Evolutionary conservation across 306 rosid genomes (phyloP).

Genomic region (Corylus heterophylla): DNA sequence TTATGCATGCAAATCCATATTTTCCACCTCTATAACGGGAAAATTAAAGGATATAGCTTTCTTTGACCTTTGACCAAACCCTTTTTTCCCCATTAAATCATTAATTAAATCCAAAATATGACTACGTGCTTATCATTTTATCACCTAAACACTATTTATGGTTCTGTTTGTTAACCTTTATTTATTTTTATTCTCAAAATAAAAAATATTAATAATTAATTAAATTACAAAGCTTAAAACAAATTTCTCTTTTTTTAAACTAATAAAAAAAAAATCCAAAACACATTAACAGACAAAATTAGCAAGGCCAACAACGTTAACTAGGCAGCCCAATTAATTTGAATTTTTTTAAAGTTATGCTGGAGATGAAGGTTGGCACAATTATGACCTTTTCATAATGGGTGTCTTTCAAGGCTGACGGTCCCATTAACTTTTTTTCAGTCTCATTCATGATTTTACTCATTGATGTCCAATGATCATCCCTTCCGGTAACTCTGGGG

Average conservation of each 20-base stretch:
- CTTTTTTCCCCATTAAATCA: too few relatives aligned
- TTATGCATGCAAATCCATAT: neutral
- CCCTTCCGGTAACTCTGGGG: neutral
- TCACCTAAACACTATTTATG: too few relatives aligned
- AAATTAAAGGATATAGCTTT: neutral
- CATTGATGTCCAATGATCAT: neutral
- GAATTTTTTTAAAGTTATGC: neutral
- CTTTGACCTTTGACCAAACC: neutral
- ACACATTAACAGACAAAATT: too few relatives aligned
- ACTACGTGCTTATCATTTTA: too few relatives aligned
- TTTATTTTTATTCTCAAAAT: too few relatives aligned
- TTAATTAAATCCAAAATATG: too few relatives aligned
- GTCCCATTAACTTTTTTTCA: neutral
- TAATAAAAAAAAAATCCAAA: too few relatives aligned
- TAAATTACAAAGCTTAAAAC: too few relatives aligned
- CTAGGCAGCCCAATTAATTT: neutral
- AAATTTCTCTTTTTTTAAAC: too few relatives aligned
- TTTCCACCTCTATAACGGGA: neutral
- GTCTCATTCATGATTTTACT: neutral
- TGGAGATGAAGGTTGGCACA: neutral
- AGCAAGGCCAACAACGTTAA: too few relatives aligned
- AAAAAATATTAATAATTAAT: too few relatives aligned
- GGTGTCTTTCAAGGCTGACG: slow-evolving; percentile 10
- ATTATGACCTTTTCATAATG: neutral
- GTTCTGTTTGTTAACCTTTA: too few relatives aligned